These are phyloP conservation scores for Penicillium paradoxum DNA, from an alignment of 495 filamentous ascomycete species.

Conservation along the genomic window DNA sequence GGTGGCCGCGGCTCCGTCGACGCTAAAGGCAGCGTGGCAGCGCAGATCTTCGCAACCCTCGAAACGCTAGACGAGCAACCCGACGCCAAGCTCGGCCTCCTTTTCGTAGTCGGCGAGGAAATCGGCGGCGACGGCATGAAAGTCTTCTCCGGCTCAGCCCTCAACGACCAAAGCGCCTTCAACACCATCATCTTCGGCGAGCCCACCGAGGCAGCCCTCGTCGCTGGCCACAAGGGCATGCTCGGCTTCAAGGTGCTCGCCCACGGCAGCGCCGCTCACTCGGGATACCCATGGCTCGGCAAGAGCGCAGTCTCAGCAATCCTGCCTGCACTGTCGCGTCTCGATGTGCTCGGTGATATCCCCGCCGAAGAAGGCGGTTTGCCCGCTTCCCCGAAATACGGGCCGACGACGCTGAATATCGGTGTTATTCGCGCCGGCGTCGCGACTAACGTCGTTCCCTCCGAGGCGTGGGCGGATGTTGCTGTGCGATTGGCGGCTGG, in stretches of 20 bases:
- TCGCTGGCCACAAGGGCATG: constrained; percentile 85
- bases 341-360: constrained; percentile 52
- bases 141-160: constrained; percentile 37
- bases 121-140: constrained; percentile 80
- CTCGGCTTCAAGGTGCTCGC: constrained; percentile 58
- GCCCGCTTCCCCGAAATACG: constrained; percentile 70
- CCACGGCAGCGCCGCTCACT: constrained; percentile 75
- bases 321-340: constrained; percentile 56
- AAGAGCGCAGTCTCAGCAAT: constrained; percentile 72
- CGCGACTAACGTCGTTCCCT: constrained; percentile 82
- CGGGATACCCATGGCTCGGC: constrained; percentile 84
- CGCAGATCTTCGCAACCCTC: constrained; percentile 64
- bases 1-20: constrained; percentile 82
- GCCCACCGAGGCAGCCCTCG: constrained; percentile 81
- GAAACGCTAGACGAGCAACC: constrained; percentile 49
- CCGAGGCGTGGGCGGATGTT: constrained; percentile 60
- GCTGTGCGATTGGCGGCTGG: constrained; percentile 72
- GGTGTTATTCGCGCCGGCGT: constrained; percentile 76
- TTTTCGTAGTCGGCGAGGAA: constrained; percentile 92
- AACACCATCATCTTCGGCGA: constrained; percentile 82
- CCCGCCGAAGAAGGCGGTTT: constrained; percentile 47
- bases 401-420: constrained; percentile 83
- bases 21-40: constrained; percentile 82
- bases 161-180: constrained; percentile 39
- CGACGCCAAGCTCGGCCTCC: constrained; percentile 54